Evolutionary conservation across 2,329 filamentous ascomycete genomes (phyloP).

Genomic region (Xylariales sp.): DNA sequence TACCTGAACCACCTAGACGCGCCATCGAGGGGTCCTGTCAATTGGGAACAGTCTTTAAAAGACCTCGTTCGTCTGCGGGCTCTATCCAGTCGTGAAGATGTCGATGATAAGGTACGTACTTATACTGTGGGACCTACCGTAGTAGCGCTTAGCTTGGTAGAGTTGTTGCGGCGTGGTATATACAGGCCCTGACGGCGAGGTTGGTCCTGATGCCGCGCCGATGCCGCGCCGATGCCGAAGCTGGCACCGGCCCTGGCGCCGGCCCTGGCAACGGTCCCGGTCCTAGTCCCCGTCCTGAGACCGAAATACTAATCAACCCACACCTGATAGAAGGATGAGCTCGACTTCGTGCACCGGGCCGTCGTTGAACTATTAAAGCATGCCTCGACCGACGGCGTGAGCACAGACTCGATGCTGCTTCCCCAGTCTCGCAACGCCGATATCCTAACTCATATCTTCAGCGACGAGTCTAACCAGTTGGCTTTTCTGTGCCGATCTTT

Average conservation of each 20-base stretch:
- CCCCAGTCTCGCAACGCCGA: constrained; percentile 59
- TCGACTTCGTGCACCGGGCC: constrained; percentile 61
- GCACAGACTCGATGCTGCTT: constrained; percentile 46
- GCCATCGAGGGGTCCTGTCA: constrained; percentile 44
- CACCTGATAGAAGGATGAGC: constrained; percentile 53
- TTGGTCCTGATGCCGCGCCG: not conserved
- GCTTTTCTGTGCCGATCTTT: constrained; percentile 73
- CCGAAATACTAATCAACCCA: constrained; percentile 14
- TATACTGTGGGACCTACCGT: not conserved
- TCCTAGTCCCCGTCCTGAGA: not conserved
- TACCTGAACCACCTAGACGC: constrained; percentile 69
- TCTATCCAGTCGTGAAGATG: constrained; percentile 51
- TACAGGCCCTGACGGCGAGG: not conserved
- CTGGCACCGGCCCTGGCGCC: not conserved
- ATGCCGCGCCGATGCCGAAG: constrained; percentile 4
- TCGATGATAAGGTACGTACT: constrained; percentile 55
- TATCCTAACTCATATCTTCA: constrained; percentile 59
- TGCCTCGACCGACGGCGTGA: constrained; percentile 53
- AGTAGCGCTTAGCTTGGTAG: constrained; percentile 7
- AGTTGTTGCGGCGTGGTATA: constrained; percentile 1
- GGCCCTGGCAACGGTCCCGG: constrained; percentile 1
- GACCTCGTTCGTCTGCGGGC: constrained; percentile 57
- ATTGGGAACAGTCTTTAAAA: constrained; percentile 58
- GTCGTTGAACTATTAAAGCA: constrained; percentile 60
- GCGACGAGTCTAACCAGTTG: constrained; percentile 62